Evolutionary conservation across 192 early-diverging fungal genomes (phyloP).

Genomic region (Powellomyces hirtus): DNA sequence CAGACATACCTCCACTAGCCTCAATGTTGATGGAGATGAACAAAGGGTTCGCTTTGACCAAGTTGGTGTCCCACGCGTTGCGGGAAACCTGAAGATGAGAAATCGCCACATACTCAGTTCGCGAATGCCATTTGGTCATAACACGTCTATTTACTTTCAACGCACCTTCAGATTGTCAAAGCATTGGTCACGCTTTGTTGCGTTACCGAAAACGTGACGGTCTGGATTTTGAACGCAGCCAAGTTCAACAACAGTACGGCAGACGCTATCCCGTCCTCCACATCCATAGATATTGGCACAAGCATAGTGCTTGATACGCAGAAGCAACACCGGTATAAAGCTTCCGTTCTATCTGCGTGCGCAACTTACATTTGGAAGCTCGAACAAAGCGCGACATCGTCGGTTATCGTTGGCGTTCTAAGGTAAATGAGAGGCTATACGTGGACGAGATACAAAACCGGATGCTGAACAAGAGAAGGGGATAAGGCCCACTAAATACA

Average conservation of each 20-base stretch:
- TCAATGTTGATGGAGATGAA: slow-evolving; percentile 61
- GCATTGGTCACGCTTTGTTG: slow-evolving; percentile 82
- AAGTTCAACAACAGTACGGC: neutral
- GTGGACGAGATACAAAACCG: too few species aligned
- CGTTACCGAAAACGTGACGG: slow-evolving; percentile 91
- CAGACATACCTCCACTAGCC: slow-evolving; percentile 46
- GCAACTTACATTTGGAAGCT: slow-evolving; percentile 4
- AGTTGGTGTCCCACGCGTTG: slow-evolving; percentile 97
- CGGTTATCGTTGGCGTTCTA: too few species aligned
- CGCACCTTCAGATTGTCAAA: slow-evolving; percentile 84
- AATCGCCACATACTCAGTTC: neutral
- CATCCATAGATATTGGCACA: neutral
- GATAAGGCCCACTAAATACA: too few species aligned
- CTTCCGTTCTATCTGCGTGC: neutral
- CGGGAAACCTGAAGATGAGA: slow-evolving; percentile 61
- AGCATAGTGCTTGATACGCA: neutral
- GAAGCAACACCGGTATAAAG: neutral
- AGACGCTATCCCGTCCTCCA: neutral
- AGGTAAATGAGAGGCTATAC: too few species aligned
- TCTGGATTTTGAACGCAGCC: slow-evolving; percentile 26
- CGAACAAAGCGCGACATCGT: slow-evolving; percentile 7
- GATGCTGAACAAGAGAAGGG: too few species aligned
- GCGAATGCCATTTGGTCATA: neutral
- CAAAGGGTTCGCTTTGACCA: slow-evolving; percentile 91
- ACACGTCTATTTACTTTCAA: neutral